Evolutionary conservation across 176 grass and related monocot genomes (phyloP), one percentile per base, ranked within the genome.

Genomic region (Phyllostachys edulis): DNA sequence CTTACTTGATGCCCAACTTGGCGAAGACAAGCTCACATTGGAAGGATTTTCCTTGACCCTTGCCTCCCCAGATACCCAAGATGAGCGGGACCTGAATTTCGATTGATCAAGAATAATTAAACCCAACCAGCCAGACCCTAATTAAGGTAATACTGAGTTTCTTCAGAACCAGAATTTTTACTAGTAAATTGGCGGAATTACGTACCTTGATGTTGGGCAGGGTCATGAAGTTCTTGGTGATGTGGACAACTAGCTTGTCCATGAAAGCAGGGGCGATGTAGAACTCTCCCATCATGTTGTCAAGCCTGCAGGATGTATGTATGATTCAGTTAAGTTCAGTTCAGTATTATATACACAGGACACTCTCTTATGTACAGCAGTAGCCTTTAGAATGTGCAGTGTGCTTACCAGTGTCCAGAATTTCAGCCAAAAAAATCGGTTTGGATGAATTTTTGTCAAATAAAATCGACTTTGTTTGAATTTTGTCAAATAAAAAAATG

Each of bases 11-110:
- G 70, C 95, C 92, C 92, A 98, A 87, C 91, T 98, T 98, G 80
- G 92, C 65, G 77, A 98, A 98, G 56, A 95, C 95, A 14, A 98
- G 95, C 76, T 98, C 95, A 32, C 91, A 93, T 32, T 98, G 95
- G 91, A 98, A 98, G 10, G 95, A 98, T 88, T 98, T 98, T n/a
- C 95, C 95, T 32, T 98, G 95, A 80, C 95, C 95, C 86, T 98
- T 98, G 71, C 95, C 95, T 92, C 95, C 95, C 95, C 95, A 98
- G 64, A 98, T 85, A 91, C 95, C 95, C 82, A 98, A 79, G 90
- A 98, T 98, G 16, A 98, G 89, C 5, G 95, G 95, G n/a, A 97
- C 83, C 93, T 95, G 84, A 73, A 54, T 69, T 69, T 40, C 36
- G 63, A 69, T 79, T 5, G 56, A 60, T 12, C 3, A 60, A 60